A percentile compares a stretch with the other conserved stretches of the same genome.
Evolutionary conservation across 2,329 filamentous ascomycete species (phyloP).

Genomic region (Zarea fungicola): DNA sequence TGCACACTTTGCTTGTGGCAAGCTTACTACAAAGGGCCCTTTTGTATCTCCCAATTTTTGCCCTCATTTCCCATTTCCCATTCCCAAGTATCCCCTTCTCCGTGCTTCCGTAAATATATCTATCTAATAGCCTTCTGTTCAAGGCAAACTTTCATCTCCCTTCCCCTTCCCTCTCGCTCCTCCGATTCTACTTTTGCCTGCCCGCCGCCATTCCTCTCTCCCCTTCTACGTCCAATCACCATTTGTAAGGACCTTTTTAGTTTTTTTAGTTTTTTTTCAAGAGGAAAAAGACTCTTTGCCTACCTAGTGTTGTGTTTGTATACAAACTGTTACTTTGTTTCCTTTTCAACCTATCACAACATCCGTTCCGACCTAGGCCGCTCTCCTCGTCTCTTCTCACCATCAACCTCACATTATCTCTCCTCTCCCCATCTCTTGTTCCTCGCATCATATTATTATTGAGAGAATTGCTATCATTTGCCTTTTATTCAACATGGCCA

Average conservation of each 20-base stretch:
- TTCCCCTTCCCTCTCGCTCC: not conserved
- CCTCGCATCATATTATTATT: not conserved
- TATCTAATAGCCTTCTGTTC: not conserved
- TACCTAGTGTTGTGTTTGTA: too few relatives aligned
- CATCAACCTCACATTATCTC: not conserved
- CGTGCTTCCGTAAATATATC: not conserved
- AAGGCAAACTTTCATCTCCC: not conserved
- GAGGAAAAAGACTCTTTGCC: too few relatives aligned
- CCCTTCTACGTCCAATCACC: not conserved
- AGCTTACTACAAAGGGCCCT: not conserved
- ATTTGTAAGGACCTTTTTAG: not conserved
- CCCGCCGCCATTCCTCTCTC: not conserved
- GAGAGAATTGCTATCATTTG: too few relatives aligned
- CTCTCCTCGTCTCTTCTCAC: not conserved
- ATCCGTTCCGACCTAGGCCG: not conserved
- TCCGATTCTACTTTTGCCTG: not conserved
- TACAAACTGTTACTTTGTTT: too few relatives aligned
- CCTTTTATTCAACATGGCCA: constrained; percentile 22
- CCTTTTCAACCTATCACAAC: too few relatives aligned
- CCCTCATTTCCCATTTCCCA: not conserved
- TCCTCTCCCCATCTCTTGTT: not conserved
- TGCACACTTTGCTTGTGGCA: not conserved
- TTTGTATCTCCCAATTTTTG: not conserved
- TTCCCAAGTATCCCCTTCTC: not conserved
- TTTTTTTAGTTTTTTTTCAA: not conserved